These are phyloP conservation scores for Macrolepiota fuliginosa DNA, from an alignment of 768 basidiomycete genomes.

Conservation along the genomic window DNA sequence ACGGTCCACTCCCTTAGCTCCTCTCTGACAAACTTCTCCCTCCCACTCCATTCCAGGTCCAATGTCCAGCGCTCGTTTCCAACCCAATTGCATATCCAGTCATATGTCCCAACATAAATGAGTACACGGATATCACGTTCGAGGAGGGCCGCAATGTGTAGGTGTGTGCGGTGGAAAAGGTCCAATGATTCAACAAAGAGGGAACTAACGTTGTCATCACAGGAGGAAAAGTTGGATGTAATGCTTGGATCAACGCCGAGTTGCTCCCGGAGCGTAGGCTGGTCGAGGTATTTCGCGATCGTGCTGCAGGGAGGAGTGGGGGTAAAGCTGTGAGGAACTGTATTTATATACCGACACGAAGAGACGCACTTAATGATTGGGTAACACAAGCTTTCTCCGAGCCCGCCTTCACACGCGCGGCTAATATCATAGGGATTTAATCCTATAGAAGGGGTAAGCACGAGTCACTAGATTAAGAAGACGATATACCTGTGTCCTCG, in stretches of 20 bases:
- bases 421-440: constrained; percentile 71
- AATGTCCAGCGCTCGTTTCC: constrained; percentile 75
- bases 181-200: constrained; percentile 52
- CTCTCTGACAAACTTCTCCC: constrained; percentile 35
- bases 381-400: constrained; percentile 54
- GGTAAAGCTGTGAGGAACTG: neutral
- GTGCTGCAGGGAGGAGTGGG: constrained; percentile 29
- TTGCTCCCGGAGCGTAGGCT: constrained; percentile 44
- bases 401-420: constrained; percentile 50
- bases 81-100: constrained; percentile 77
- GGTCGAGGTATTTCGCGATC: constrained; percentile 62
- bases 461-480: neutral
- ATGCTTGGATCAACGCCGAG: constrained; percentile 62
- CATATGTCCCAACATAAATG: constrained; percentile 68
- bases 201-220: constrained; percentile 34
- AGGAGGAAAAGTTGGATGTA: constrained; percentile 31
- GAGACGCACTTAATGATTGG: constrained; percentile 39
- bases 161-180: constrained; percentile 38
- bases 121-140: constrained; percentile 70
- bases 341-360: neutral
- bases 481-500: constrained; percentile 36
- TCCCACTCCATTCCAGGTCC: constrained; percentile 69
- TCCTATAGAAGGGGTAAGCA: constrained; percentile 21
- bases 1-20: constrained; percentile 59
- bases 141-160: constrained; percentile 64